Evolutionary conservation across 768 basidiomycete species (phyloP), one percentile per base, ranked within the genome.

Genomic region (Leucocoprinus birnbaumii): DNA sequence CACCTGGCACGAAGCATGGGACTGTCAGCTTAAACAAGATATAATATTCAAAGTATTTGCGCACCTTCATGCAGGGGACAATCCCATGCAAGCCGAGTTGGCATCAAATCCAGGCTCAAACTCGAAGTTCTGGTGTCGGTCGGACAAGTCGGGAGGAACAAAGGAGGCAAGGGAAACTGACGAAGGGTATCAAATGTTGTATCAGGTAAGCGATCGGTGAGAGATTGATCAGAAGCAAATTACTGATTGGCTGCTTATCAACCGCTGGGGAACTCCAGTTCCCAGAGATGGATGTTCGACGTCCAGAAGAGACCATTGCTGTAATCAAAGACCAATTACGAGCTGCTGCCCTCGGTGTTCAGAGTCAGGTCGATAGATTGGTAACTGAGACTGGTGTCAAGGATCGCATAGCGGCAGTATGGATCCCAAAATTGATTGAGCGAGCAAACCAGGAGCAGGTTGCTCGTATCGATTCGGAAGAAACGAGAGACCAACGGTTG

Each of bases 21-120:
- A 68, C 47, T 68, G 65, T 48, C 16, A 60, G 37, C 56, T 65
- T 8, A 57, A 62, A 21, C 40, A 62, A 21, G 61, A 65, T 13
- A 68, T 69, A 8, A 7, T 67, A 0, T 68, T 66, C 41, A 61
- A 63, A 18, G 55, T 69, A n/a, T 48, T 56, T 51, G 38, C 59
- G 0, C 66, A 68, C 40, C 21, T 61, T n/a, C 49, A 69, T 14
- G 62, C 71, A 0, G 71, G 63, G 1, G 71, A 72, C 50, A 72
- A 72, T 52, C 70, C 70, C 0, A 66, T 68, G 53, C 71, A 71
- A 55, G 53, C 70, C 1, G 68, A 71, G 46, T 26, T 55, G 0
- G 53, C 64, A 10, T 69, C 65, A 31, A 31, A 31, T 0, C 61
- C 55, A 24, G 70, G 71, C 6, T 48, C 58, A 1, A 57, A 62